These are phyloP conservation scores for Eucalyptus erythrocorys DNA, from an alignment of 345 rosid species.

Conservation along the genomic window DNA sequence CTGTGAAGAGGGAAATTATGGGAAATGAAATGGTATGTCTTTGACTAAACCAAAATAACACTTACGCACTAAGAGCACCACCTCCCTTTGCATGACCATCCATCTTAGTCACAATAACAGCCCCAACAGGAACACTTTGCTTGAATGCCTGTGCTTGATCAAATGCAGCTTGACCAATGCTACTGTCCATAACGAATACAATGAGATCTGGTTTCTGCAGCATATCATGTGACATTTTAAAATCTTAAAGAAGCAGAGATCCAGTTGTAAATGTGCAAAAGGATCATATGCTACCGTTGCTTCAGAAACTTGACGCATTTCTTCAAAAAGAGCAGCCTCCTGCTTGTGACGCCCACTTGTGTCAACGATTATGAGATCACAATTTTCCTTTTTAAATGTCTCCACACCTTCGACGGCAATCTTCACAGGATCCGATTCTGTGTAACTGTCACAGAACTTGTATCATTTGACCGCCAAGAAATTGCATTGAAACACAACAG, in stretches of 20 bases:
- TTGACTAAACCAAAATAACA: not conserved
- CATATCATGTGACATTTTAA: not conserved
- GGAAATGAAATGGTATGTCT: not conserved
- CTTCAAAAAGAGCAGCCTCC: constrained; percentile 96
- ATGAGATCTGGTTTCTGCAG: constrained; percentile 91
- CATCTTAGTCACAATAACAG: constrained; percentile 91
- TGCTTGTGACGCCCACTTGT: constrained; percentile 98
- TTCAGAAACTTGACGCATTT: constrained; percentile 97
- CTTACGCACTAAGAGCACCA: constrained; percentile 97
- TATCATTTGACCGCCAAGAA: not conserved
- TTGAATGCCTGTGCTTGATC: constrained; percentile 95
- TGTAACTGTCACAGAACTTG: constrained; percentile 38
- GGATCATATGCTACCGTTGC: constrained; percentile 48
- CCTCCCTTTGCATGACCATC: constrained; percentile 99
- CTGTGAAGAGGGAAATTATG: not conserved
- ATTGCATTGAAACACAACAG: not conserved
- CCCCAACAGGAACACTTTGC: constrained; percentile 87
- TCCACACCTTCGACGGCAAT: constrained; percentile 92
- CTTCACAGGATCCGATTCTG: constrained; percentile 91
- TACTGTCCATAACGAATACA: constrained; percentile 92
- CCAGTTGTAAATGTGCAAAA: not conserved
- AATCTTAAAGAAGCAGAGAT: not conserved
- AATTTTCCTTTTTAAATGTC: constrained; percentile 77
- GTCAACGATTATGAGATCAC: constrained; percentile 89
- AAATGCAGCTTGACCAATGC: constrained; percentile 94